phyloP scores from a whole-genome alignment of 2,329 filamentous ascomycete species.

The Colletotrichum caudatum region DNA sequence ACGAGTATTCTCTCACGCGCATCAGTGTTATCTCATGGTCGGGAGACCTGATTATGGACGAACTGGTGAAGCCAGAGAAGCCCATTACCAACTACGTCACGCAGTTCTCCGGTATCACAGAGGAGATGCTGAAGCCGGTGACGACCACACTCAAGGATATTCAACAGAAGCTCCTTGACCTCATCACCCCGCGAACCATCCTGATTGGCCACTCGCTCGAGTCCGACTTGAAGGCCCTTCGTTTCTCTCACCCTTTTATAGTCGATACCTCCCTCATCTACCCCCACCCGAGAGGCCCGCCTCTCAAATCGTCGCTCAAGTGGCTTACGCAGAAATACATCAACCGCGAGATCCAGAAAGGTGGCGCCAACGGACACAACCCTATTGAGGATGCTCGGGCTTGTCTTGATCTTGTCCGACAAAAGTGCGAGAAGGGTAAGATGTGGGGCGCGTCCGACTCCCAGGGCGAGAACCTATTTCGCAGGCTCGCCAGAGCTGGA shows the following conservation, averaged over 20 bases:
- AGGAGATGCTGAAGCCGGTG: constrained; percentile 82
- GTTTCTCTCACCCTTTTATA: constrained; percentile 90
- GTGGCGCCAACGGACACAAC: constrained; percentile 81
- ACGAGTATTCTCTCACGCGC: constrained; percentile 85
- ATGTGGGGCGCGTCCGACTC: constrained; percentile 85
- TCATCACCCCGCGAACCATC: constrained; percentile 79
- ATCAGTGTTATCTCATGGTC: constrained; percentile 91
- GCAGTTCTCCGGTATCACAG: constrained; percentile 90
- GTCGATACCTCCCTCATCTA: constrained; percentile 92
- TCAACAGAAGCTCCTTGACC: constrained; percentile 78
- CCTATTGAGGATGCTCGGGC: constrained; percentile 92
- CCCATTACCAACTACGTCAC: constrained; percentile 96
- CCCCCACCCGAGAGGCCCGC: constrained; percentile 89
- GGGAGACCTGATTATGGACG: constrained; percentile 84
- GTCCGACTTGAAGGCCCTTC: constrained; percentile 85
- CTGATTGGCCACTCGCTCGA: constrained; percentile 86
- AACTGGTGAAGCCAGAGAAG: constrained; percentile 89
- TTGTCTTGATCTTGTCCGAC: constrained; percentile 91
- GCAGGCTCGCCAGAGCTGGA: constrained; percentile 76
- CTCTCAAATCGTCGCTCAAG: constrained; percentile 90
- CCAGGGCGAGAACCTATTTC: constrained; percentile 89
- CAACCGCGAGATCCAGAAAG: constrained; percentile 87
- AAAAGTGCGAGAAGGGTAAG: constrained; percentile 94
- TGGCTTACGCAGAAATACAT: constrained; percentile 90
- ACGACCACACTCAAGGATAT: constrained; percentile 88